phyloP scores from a whole-genome alignment of 2,329 filamentous ascomycete genomes.

The Moelleriella libera region DNA sequence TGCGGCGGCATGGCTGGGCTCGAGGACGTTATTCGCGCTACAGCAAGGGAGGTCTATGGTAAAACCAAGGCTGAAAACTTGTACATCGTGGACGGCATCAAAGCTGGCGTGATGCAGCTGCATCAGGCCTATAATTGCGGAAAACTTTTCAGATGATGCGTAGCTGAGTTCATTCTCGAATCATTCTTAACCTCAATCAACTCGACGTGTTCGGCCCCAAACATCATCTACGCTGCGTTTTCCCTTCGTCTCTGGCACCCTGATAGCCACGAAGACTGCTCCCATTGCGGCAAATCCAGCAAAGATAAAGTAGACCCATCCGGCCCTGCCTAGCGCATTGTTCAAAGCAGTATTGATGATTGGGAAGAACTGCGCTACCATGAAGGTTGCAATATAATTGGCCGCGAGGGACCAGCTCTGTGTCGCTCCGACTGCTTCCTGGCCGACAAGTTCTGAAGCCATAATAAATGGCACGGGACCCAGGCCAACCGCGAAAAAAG shows the following conservation, averaged over 20 bases:
- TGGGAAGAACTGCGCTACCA: conserved; percentile 92
- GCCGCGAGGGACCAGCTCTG: conserved; percentile 79
- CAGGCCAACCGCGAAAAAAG: conserved; percentile 77
- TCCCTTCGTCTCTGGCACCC: conserved; percentile 78
- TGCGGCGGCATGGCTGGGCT: conserved; percentile 88
- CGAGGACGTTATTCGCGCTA: conserved; percentile 59
- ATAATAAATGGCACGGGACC: conserved; percentile 93
- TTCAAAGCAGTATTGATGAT: conserved; percentile 66
- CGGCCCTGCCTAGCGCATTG: conserved; percentile 46
- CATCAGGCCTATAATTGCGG: conserved; percentile 36
- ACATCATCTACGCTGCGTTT: conserved; percentile 77
- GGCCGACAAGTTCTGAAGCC: conserved; percentile 76
- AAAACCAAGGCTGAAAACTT: conserved; percentile 4
- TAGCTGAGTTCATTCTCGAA: neutral
- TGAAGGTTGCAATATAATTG: conserved; percentile 82
- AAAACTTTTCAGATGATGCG: conserved; percentile 17
- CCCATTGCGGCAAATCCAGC: conserved; percentile 56
- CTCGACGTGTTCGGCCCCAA: conserved; percentile 56
- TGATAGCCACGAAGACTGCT: conserved; percentile 55
- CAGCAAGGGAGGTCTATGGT: conserved; percentile 40
- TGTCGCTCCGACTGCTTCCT: conserved; percentile 80
- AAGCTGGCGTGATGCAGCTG: conserved; percentile 50
- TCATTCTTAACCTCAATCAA: conserved; percentile 24
- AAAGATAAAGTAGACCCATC: conserved; percentile 89
- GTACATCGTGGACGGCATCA: conserved; percentile 67